Evolutionary conservation across 495 filamentous ascomycete species (phyloP), one percentile per base, ranked within the genome.

Genomic region (Aspergillus conjunctus): DNA sequence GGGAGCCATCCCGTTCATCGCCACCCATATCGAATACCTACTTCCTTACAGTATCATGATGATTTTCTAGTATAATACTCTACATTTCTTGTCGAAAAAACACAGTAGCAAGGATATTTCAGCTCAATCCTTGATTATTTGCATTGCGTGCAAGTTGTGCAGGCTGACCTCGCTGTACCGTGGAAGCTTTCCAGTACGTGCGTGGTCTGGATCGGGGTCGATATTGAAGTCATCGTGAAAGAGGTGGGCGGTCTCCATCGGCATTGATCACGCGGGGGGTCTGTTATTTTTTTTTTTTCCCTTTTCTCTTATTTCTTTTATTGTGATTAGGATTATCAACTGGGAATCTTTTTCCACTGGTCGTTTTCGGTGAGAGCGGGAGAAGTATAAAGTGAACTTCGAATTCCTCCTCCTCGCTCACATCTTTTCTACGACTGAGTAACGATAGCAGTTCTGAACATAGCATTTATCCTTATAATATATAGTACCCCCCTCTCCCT

Each of bases 171-270:
- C 12, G 17, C 20, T 6, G 58, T 64, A 56, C 67, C 67, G 59
- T 68, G 66, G 66, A 69, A 66, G 63, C 44, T 46, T 68, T 62
- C 45, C 63, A 58, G 60, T 43, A 45, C 31, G 58, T 60, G 56
- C 57, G 39, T 54, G 58, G 66, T 63, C 63, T 70, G 59, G 72
- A 62, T 67, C 66, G 17, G 15, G 26, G 26, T 26, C 26, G 26
- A 14, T 32, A 52, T 60, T 66, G 65, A 68, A 68, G 61, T 66
- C 68, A 72, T 70, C 63, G 72, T 68, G 63, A 73, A 70, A 65
- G n/a, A n/a, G n/a, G n/a, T n/a, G n/a, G n/a, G 50, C 60, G 67
- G 56, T 48, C 61, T 41, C 70, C 68, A 70, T 68, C 50, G 43
- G 44, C 57, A 64, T 48, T 30, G n/a, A 67, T 75, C 73, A 75